Percentiles rank a stretch among this genome's conserved stretches.
phyloP scores from a whole-genome alignment of 768 basidiomycete genomes.

The Suillus clintonianus region DNA sequence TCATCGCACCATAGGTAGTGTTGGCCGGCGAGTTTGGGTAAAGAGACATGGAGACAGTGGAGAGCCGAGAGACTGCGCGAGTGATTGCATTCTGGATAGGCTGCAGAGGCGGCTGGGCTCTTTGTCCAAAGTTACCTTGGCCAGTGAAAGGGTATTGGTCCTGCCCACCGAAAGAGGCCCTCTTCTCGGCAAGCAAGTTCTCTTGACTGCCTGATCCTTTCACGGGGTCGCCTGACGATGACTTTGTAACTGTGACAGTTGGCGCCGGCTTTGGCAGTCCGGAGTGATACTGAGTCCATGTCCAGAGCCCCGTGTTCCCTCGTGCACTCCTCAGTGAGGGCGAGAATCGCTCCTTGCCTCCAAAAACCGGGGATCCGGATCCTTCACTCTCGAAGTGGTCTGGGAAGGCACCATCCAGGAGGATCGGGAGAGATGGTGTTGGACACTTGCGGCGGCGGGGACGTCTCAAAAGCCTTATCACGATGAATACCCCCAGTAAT shows the following conservation, averaged over 20 bases:
- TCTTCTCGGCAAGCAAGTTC: slow-evolving; percentile 7
- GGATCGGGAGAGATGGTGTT: slow-evolving; percentile 74
- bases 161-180: slow-evolving; percentile 14
- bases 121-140: slow-evolving; percentile 19
- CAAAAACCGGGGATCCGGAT: slow-evolving; percentile 73
- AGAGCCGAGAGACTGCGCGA: slow-evolving; percentile 42
- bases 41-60: slow-evolving; percentile 46
- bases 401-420: slow-evolving; percentile 56
- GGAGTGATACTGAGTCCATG: slow-evolving; percentile 57
- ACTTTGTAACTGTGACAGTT: slow-evolving; percentile 22
- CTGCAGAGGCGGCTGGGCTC: slow-evolving; percentile 35
- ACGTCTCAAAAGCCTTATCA: slow-evolving; percentile 48
- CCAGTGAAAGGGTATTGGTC: slow-evolving; percentile 29
- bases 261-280: slow-evolving; percentile 31
- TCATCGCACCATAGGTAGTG: slow-evolving; percentile 20
- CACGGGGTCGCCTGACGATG: slow-evolving; percentile 17
- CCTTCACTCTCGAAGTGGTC: slow-evolving; percentile 41
- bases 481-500: slow-evolving; percentile 48
- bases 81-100: slow-evolving; percentile 43
- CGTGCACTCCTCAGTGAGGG: slow-evolving; percentile 34
- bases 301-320: slow-evolving; percentile 49
- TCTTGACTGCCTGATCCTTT: slow-evolving; percentile 5
- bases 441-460: slow-evolving; percentile 56
- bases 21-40: slow-evolving; percentile 47
- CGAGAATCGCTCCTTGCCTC: slow-evolving; percentile 68